Percentiles rank a stretch among this genome's conserved stretches.
Evolutionary conservation across 306 rosid species (phyloP).

Genomic region (Vigna reflexopilosa): DNA sequence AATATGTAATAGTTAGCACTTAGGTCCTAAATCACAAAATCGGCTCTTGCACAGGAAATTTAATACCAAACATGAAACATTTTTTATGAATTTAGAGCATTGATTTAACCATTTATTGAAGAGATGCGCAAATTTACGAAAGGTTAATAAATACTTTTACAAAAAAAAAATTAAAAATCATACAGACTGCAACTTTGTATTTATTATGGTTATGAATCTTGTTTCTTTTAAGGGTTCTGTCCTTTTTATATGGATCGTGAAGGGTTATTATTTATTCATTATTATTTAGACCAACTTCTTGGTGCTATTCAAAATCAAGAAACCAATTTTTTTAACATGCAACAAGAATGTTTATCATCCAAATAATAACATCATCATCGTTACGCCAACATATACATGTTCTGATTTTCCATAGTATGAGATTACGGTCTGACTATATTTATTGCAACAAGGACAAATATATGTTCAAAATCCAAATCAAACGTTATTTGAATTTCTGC

Average conservation of each 20-base stretch:
- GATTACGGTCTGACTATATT: neutral
- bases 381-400: neutral
- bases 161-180: too few species aligned
- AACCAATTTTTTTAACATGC: neutral
- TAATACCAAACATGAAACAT: too few species aligned
- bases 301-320: neutral
- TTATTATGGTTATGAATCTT: neutral
- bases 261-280: neutral
- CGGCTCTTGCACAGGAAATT: too few species aligned
- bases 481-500: neutral
- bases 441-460: neutral
- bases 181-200: neutral
- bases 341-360: neutral
- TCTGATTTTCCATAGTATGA: neutral
- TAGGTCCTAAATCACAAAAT: too few species aligned
- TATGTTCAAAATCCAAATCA: neutral
- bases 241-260: neutral
- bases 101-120: too few species aligned
- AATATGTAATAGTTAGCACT: too few species aligned
- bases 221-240: neutral
- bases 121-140: too few species aligned
- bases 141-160: too few species aligned
- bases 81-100: too few species aligned
- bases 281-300: neutral
- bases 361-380: neutral